Evolutionary conservation across 164 flowering plant species (phyloP).

Genomic region (grape (Vitis vinifera)): ASM3070453v1 NC_081810.1:5176001-5176500

Average conservation of each 20-base stretch:
- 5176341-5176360: constrained; percentile 26
- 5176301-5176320: constrained; percentile 29
- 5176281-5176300: not conserved
- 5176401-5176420: not conserved
- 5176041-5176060: no score
- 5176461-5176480: not conserved
- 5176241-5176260: not conserved
- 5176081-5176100: no score
- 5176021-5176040: no score
- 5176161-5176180: no score
- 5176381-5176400: constrained; percentile 4
- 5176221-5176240: not conserved
- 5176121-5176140: no score
- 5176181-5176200: not conserved
- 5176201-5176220: not conserved
- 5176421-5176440: not conserved
- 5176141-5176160: no score
- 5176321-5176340: constrained; percentile 10
- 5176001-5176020: no score
- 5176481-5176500: no score
- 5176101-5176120: no score
- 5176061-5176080: no score
- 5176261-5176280: not conserved
- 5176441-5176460: not conserved
- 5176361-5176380: constrained; percentile 18